Base-by-base conservation (phyloP, 23 red algal genomes). In the Gracilaria domingensis region DNA sequence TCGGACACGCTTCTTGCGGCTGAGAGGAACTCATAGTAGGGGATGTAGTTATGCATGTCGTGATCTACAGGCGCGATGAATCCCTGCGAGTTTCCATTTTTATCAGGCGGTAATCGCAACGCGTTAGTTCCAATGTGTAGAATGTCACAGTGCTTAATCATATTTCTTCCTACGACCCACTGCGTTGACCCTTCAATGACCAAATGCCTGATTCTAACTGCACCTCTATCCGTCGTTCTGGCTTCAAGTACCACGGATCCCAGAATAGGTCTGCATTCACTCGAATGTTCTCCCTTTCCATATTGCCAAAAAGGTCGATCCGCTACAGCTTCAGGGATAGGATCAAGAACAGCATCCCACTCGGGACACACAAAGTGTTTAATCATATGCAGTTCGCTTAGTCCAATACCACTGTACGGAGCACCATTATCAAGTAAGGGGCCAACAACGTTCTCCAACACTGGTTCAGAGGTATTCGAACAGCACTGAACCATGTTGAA, bases 271-370 rank as follows among this genome's bases (percentile, higher is more conserved):
- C 44, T 57, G 12, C 32, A 26, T 25, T 14, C 25, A 49, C 89
- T 92, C 1, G 55, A 0, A 37, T 92, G 89, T 42, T 84, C 38
- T 9, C 89, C 79, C 26, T 17, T 37, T 0, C 78, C 89, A 64
- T 92, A 92, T 36, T 92, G 76, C 78, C 89, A 92, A 35, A 34
- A 66, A 8, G 89, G 78, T 35, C 66, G 38, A 13, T 84, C 78
- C 2, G 80, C 20, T 28, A 84, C 53, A 20, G 37, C 45, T 4
- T 92, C 67, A 40, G 89, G 62, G 9, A 92, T 28, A 21, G 39
- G 73, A 26, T 55, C 75, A 2, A 90, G 32, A 3, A 18, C n/a
- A 17, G 4, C 28, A 35, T 90, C 51, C 75, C 71, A 90, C 23
- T 90, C 71, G 25, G 87, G 75, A 21, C 49, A 49, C 2, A 90